Percentiles rank a stretch among this genome's conserved stretches.
These are phyloP conservation scores for Monilinia laxa DNA, from an alignment of 2,329 filamentous ascomycete species.

Conservation along the genomic window DNA sequence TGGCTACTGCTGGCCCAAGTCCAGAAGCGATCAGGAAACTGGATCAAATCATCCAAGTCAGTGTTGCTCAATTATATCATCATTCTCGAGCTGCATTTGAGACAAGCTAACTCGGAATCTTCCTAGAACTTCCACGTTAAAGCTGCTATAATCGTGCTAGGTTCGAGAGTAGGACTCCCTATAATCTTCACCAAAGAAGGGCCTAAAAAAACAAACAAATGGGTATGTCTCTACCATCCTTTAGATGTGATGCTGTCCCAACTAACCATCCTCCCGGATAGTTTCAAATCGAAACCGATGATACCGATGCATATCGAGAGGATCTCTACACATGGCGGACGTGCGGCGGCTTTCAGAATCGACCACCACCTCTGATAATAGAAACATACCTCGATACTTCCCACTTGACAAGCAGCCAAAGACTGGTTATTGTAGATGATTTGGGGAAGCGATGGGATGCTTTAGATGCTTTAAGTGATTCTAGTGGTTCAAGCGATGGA, in stretches of 20 bases:
- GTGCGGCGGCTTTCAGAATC: slow-evolving; percentile 72
- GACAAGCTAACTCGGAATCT: slow-evolving; percentile 26
- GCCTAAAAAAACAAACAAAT: slow-evolving; percentile 73
- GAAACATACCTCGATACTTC: slow-evolving; percentile 86
- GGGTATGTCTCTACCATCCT: slow-evolving; percentile 57
- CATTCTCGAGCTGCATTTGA: slow-evolving; percentile 9
- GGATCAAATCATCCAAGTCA: slow-evolving; percentile 90
- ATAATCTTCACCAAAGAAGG: slow-evolving; percentile 55
- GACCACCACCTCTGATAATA: slow-evolving; percentile 80
- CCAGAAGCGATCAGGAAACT: slow-evolving; percentile 74
- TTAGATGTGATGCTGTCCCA: background rate
- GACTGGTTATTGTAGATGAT: slow-evolving; percentile 83
- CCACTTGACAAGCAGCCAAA: slow-evolving; percentile 77
- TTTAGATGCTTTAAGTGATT: slow-evolving; percentile 72
- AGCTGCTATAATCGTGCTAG: slow-evolving; percentile 78
- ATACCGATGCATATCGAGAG: slow-evolving; percentile 83
- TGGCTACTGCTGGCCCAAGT: slow-evolving; percentile 51
- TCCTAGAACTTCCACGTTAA: slow-evolving; percentile 86
- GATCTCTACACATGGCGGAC: slow-evolving; percentile 80
- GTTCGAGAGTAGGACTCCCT: slow-evolving; percentile 70
- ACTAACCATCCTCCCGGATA: slow-evolving; percentile 42
- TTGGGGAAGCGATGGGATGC: slow-evolving; percentile 93
- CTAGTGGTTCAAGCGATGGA: slow-evolving; percentile 47
- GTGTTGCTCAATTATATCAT: slow-evolving; percentile 21
- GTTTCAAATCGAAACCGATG: slow-evolving; percentile 95